A percentile compares a stretch with the other conserved stretches of the same genome.
These are phyloP conservation scores for Keithomyces neogunnii DNA, from an alignment of 2,329 filamentous ascomycete genomes.

Conservation along the genomic window DNA sequence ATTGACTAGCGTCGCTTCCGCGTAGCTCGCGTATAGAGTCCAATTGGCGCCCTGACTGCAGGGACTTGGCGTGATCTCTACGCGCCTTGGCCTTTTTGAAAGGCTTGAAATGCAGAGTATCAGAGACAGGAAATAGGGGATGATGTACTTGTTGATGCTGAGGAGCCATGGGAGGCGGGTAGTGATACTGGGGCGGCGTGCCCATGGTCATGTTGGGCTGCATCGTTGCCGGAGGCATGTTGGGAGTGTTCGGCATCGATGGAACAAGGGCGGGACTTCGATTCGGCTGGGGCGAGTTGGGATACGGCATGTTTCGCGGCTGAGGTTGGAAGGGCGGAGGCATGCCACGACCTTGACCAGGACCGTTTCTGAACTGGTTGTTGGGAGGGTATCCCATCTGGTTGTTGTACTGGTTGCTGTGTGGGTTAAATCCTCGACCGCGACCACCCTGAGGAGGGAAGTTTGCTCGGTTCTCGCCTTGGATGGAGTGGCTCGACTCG, in stretches of 20 bases:
- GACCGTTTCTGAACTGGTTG: slow-evolving; percentile 32
- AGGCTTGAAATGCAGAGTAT: slow-evolving; percentile 29
- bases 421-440: slow-evolving; percentile 40
- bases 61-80: slow-evolving; percentile 38
- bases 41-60: slow-evolving; percentile 28
- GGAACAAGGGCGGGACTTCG: slow-evolving; percentile 59
- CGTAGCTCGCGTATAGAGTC: slow-evolving; percentile 28
- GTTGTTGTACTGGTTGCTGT: slow-evolving; percentile 34
- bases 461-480: slow-evolving; percentile 45
- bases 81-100: slow-evolving; percentile 37
- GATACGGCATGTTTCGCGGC: slow-evolving; percentile 37
- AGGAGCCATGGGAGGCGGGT: slow-evolving; percentile 48
- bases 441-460: slow-evolving; percentile 40
- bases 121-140: slow-evolving; percentile 29
- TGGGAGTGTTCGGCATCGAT: slow-evolving; percentile 60
- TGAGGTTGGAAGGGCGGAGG: slow-evolving; percentile 37
- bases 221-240: slow-evolving; percentile 54
- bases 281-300: slow-evolving; percentile 56
- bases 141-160: slow-evolving; percentile 53
- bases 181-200: slow-evolving; percentile 54
- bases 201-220: slow-evolving; percentile 53
- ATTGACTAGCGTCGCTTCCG: slow-evolving; percentile 25
- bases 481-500: slow-evolving; percentile 76
- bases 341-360: slow-evolving; percentile 44
- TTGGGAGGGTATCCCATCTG: slow-evolving; percentile 36